Evolutionary conservation across 768 basidiomycete genomes (phyloP).

Genomic region (Mycena haematopus): DNA sequence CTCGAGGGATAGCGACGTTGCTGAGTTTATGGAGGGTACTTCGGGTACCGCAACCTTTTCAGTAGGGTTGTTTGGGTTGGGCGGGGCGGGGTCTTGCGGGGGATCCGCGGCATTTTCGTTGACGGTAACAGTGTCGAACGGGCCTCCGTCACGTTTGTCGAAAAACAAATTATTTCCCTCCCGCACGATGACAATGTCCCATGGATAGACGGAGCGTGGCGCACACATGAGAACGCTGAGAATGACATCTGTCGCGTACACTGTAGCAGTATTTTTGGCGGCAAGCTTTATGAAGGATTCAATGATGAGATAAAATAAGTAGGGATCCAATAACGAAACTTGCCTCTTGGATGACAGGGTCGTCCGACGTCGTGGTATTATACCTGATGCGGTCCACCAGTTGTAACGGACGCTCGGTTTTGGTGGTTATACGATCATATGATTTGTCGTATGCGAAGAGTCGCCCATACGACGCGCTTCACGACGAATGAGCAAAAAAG

Average conservation of each 20-base stretch:
- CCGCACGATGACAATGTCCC: slow-evolving; percentile 96
- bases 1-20: slow-evolving; percentile 92
- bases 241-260: slow-evolving; percentile 96
- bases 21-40: slow-evolving; percentile 87
- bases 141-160: slow-evolving; percentile 97
- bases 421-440: slow-evolving; percentile 95
- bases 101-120: slow-evolving; percentile 99
- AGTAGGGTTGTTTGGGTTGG: slow-evolving; percentile 78
- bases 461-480: slow-evolving; percentile 85
- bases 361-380: slow-evolving; percentile 97
- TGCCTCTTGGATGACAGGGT: slow-evolving; percentile 94
- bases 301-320: slow-evolving; percentile 14
- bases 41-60: slow-evolving; percentile 71
- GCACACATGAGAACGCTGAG: slow-evolving; percentile 96
- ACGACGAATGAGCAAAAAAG: slow-evolving; percentile 19
- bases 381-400: slow-evolving; percentile 94
- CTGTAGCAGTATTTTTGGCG: slow-evolving; percentile 77
- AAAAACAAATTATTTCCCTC: slow-evolving; percentile 94
- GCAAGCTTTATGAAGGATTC: slow-evolving; percentile 61
- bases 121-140: slow-evolving; percentile 96
- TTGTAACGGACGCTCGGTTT: slow-evolving; percentile 89
- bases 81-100: slow-evolving; percentile 80
- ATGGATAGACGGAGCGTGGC: slow-evolving; percentile 93
- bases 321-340: slow-evolving; percentile 21
- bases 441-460: slow-evolving; percentile 92